Evolutionary conservation across 306 rosid genomes (phyloP).

Genomic region (Luffa acutangula): DNA sequence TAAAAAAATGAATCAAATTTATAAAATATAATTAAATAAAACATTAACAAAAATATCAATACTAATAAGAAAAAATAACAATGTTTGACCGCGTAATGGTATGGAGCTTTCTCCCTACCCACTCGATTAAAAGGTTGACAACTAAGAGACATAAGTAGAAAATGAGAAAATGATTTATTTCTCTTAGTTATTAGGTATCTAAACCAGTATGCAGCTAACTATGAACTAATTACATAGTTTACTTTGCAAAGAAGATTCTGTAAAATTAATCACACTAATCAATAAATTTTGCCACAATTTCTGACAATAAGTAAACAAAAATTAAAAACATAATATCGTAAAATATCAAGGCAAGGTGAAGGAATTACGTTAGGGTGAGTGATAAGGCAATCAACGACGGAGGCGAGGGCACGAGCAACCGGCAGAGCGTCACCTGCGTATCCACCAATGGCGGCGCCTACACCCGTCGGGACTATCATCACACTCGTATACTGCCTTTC

Average conservation of each 20-base stretch:
- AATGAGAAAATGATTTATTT: too few species aligned
- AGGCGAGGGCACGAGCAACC: constrained; percentile 67
- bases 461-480: constrained; percentile 75
- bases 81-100: too few species aligned
- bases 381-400: constrained; percentile 78
- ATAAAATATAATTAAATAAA: neutral
- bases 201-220: neutral
- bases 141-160: too few species aligned
- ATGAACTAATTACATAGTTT: neutral
- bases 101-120: too few species aligned
- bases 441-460: constrained; percentile 85
- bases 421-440: constrained; percentile 85
- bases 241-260: neutral
- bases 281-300: neutral
- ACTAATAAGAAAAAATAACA: too few species aligned
- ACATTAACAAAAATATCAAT: neutral
- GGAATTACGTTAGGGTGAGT: constrained; percentile 66
- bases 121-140: too few species aligned
- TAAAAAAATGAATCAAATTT: neutral
- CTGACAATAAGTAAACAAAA: neutral
- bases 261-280: neutral
- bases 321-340: neutral
- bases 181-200: too few species aligned
- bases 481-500: constrained; percentile 73
- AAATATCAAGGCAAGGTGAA: neutral